phyloP scores from a whole-genome alignment of 495 filamentous ascomycete genomes.

The Polyplosphaeria fusca region DNA sequence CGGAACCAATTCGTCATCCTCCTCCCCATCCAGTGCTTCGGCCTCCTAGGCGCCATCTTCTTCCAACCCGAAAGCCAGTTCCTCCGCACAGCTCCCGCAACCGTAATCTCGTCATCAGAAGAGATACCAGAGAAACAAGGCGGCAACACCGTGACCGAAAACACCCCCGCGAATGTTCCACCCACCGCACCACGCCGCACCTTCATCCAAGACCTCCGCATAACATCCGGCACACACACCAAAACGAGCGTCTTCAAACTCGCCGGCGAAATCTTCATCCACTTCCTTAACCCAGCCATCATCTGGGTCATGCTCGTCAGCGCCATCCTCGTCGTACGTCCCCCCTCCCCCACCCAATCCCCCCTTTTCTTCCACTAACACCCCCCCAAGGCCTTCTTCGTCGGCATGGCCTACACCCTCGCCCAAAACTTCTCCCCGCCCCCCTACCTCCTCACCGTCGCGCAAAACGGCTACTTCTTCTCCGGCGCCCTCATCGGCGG shows the following conservation, averaged over 20 bases:
- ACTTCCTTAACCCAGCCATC: slow-evolving; percentile 17
- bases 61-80: slow-evolving; percentile 19
- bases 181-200: slow-evolving; percentile 1
- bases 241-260: slow-evolving; percentile 7
- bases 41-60: slow-evolving; percentile 7
- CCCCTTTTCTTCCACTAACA: background rate
- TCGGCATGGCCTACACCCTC: slow-evolving; percentile 21
- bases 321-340: slow-evolving; percentile 19
- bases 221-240: background rate
- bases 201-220: slow-evolving; percentile 11
- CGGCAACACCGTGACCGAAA: background rate
- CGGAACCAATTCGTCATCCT: slow-evolving; percentile 15
- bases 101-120: background rate
- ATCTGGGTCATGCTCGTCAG: slow-evolving; percentile 19
- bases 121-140: slow-evolving; percentile 5
- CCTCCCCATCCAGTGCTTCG: slow-evolving; percentile 19
- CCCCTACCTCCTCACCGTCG: slow-evolving; percentile 16
- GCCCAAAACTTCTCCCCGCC: slow-evolving; percentile 24
- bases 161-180: background rate
- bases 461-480: slow-evolving; percentile 28
- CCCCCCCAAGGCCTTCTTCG: slow-evolving; percentile 28
- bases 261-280: slow-evolving; percentile 12
- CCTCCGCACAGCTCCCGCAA: background rate
- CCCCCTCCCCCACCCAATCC: background rate
- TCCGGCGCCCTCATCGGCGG: slow-evolving; percentile 23